Evolutionary conservation across 345 rosid genomes (phyloP).

Genomic region (Bruguiera parviflora): DNA sequence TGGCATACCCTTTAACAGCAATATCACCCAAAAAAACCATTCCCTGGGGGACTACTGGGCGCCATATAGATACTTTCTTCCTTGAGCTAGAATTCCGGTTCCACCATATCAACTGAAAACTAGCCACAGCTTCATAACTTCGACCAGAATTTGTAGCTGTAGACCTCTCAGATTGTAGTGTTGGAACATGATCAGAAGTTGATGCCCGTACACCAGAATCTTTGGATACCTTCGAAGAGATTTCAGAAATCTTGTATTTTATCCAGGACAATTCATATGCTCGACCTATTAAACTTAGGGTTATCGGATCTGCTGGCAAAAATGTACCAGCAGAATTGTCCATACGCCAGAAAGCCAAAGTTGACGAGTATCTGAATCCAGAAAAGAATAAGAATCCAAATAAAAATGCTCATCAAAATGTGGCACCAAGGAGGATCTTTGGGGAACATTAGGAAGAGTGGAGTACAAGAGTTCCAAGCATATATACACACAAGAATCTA

Average conservation of each 20-base stretch:
- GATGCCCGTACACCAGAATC: constrained; percentile 32
- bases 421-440: not conserved
- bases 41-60: constrained; percentile 69
- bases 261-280: constrained; percentile 74
- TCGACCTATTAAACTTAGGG: constrained; percentile 47
- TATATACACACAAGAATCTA: no score
- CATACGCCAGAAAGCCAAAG: constrained; percentile 90
- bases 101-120: constrained; percentile 89
- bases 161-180: constrained; percentile 30
- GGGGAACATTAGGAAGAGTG: no score
- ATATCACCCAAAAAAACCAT: constrained; percentile 93
- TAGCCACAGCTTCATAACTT: constrained; percentile 71
- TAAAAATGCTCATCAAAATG: not conserved
- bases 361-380: constrained; percentile 56
- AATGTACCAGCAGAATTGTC: constrained; percentile 78
- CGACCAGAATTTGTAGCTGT: constrained; percentile 48
- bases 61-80: constrained; percentile 87
- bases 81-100: constrained; percentile 64
- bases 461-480: no score
- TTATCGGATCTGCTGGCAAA: constrained; percentile 67
- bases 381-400: constrained; percentile 8
- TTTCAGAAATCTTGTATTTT: constrained; percentile 55
- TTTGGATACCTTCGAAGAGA: constrained; percentile 35
- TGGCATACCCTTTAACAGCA: constrained; percentile 81
- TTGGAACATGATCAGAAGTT: constrained; percentile 31